Percentiles rank a stretch among this genome's conserved stretches.
Conservation (phyloP, 805 yeast species). For the Saccharomycopsis fermentans region DNA sequence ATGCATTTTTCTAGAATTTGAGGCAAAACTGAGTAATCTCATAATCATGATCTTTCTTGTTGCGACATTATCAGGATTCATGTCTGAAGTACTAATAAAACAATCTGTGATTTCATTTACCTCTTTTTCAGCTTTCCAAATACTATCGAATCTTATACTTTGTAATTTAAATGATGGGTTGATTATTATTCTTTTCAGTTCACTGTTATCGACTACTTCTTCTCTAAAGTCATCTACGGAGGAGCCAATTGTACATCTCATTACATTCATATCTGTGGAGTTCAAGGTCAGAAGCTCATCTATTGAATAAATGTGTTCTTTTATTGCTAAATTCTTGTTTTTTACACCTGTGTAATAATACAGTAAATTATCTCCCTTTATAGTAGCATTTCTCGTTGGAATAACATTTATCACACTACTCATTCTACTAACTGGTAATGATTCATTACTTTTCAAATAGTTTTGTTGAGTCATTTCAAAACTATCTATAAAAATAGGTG, state of each 20-base stretch:
- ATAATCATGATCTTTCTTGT: slow-evolving; percentile 25
- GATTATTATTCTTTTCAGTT: slow-evolving; percentile 2
- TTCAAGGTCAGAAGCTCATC: neutral
- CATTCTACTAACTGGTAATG: neutral
- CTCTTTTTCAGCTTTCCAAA: slow-evolving; percentile 23
- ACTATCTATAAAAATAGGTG: neutral
- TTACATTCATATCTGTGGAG: neutral
- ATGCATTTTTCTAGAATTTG: slow-evolving; percentile 23
- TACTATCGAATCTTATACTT: slow-evolving; percentile 20
- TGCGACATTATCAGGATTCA: slow-evolving; percentile 19
- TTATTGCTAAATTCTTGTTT: neutral
- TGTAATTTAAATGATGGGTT: slow-evolving; percentile 10
- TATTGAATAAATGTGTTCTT: slow-evolving; percentile 14
- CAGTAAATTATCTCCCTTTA: neutral
- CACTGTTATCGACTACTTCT: neutral
- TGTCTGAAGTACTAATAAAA: slow-evolving; percentile 6
- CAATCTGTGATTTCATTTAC: slow-evolving; percentile 20
- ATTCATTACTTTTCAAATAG: neutral
- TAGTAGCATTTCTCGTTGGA: neutral
- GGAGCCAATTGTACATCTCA: neutral
- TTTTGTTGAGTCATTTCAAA: neutral
- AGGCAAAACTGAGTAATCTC: slow-evolving; percentile 27
- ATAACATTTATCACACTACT: neutral
- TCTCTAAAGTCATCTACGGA: neutral
- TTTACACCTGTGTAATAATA: slow-evolving; percentile 12